A percentile compares a stretch with the other conserved stretches of the same genome.
Conservation (phyloP, 345 rosid species). For the Eucalyptus pauciflora region DNA sequence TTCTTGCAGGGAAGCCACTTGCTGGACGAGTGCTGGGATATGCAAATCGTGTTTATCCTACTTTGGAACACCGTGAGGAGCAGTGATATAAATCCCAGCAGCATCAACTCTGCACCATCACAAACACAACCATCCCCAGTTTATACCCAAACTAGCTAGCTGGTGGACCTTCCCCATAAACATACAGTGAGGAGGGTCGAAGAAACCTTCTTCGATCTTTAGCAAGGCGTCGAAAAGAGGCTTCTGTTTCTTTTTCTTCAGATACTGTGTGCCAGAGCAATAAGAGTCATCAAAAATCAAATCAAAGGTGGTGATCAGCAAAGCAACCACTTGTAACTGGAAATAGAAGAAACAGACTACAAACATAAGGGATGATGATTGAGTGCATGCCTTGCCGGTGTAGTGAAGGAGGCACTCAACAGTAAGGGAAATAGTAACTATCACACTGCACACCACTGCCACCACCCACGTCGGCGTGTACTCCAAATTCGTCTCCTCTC, state of each 20-base stretch:
- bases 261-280: not conserved
- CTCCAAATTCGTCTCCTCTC: constrained; percentile 51
- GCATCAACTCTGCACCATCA: constrained; percentile 57
- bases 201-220: constrained; percentile 69
- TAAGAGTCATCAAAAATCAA: not conserved
- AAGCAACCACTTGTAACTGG: not conserved
- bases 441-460: constrained; percentile 65
- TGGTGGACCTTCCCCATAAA: not conserved
- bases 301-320: not conserved
- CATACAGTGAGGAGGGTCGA: not conserved
- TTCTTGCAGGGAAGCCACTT: not conserved
- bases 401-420: constrained; percentile 59
- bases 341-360: not conserved
- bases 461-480: constrained; percentile 90
- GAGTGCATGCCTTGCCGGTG: constrained; percentile 49
- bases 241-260: constrained; percentile 44
- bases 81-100: constrained; percentile 77
- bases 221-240: constrained; percentile 65
- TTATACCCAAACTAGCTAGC: not conserved
- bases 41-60: constrained; percentile 34
- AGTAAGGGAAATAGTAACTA: constrained; percentile 50
- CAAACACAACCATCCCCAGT: not conserved
- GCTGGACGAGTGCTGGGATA: constrained; percentile 12
- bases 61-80: constrained; percentile 45
- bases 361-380: not conserved